Base-by-base conservation (phyloP, 345 rosid species). In the Arabidopsis arenosa region DNA sequence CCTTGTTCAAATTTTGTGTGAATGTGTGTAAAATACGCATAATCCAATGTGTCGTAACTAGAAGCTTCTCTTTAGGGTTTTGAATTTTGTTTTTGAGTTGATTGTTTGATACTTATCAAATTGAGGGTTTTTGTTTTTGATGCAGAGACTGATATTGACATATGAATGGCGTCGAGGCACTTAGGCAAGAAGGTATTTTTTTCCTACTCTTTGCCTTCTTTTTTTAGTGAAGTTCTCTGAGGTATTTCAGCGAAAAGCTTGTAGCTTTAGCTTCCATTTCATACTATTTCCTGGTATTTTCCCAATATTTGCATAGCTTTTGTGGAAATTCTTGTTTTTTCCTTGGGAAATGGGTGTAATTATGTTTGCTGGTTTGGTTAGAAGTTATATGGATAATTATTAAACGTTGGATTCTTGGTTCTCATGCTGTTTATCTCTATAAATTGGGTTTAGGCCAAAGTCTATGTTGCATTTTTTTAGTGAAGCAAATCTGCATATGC, bases 131-230 rank as follows among this genome's bases (percentile, higher is more conserved):
- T 56, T 47, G 39, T 45, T 73, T 73, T 73, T 6, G 43, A 10
- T 72, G 81, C 77, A 80, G 82, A 58, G 82, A 70, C 63, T 74
- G 30, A 66, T 47, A 66, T 47, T 63, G 64, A 57, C 68, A 62
- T 76, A 68, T 83, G 85, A 79, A 90, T 89, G 92, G 90, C 95
- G 75, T 85, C 84, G 73, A 82, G 75, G 72, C 75, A 76, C 43
- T 70, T 81, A 59, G 66, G 77, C 35, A 85, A 74, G 70, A 84
- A 74, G 87, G 95, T 86, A 77, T n/a, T 49, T 44, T 49, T 44
- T 68, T 39, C 44, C 0, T 21, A 15, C 21, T 48, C 56, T 5
- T 36, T 36, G n/a, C 6, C 4, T 6, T 48, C 17, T 28, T 32
- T 64, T 9, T 67, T 21, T 48, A 6, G 37, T 14, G 21, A 51